These are phyloP conservation scores for Groenewaldozyma sp. DNA, from an alignment of 1,139 yeast genomes.

Conservation along the genomic window DNA sequence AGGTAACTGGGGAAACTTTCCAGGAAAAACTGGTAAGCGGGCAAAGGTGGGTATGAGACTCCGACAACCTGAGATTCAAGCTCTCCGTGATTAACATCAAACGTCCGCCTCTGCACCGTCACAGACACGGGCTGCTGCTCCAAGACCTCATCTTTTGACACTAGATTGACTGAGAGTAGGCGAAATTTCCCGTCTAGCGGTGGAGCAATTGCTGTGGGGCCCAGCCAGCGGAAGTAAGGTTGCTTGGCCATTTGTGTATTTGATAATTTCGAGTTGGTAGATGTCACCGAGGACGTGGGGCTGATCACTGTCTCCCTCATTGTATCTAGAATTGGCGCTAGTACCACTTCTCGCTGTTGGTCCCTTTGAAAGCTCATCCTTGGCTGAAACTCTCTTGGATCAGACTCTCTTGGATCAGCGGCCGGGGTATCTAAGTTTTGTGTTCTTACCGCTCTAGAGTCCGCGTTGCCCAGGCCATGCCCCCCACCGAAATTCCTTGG, in stretches of 20 bases:
- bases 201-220: constrained; percentile 26
- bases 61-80: not conserved
- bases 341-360: not conserved
- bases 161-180: constrained; percentile 21
- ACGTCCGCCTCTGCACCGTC: constrained; percentile 8
- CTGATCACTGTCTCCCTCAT: not conserved
- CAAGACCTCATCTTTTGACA: constrained; percentile 10
- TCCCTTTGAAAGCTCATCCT: too few species aligned
- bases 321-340: not conserved
- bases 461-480: too few species aligned
- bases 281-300: not conserved
- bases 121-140: constrained; percentile 7
- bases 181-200: constrained; percentile 22
- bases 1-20: not conserved
- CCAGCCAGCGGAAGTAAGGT: constrained; percentile 25
- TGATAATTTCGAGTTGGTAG: constrained; percentile 3
- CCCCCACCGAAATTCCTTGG: too few species aligned
- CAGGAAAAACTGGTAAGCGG: not conserved
- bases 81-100: not conserved
- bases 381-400: too few species aligned
- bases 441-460: too few species aligned
- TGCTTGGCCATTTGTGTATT: constrained; percentile 16
- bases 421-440: too few species aligned
- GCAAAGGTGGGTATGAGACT: not conserved
- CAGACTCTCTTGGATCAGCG: too few species aligned